Conservation (phyloP, 2,329 filamentous ascomycete genomes). For the Botrytis medusae region DNA sequence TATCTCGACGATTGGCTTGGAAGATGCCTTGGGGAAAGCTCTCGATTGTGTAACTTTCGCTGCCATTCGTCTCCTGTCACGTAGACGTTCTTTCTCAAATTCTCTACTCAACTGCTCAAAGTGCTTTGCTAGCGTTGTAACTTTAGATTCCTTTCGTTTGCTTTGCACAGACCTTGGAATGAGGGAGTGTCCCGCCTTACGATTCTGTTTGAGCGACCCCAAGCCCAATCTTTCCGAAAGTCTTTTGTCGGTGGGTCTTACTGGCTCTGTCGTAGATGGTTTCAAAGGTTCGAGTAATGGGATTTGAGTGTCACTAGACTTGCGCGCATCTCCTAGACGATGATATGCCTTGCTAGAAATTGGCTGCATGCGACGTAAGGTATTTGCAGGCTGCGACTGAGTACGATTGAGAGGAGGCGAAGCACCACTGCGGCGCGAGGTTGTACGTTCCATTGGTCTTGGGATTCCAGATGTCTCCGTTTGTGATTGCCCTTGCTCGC, state of each 20-base stretch:
- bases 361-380: constrained; percentile 35
- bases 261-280: constrained; percentile 33
- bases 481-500: constrained; percentile 21
- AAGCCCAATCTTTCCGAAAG: constrained; percentile 72
- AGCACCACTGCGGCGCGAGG: constrained; percentile 31
- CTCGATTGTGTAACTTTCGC: constrained; percentile 73
- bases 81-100: constrained; percentile 82
- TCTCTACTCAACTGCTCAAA: constrained; percentile 96
- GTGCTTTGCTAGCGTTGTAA: constrained; percentile 89
- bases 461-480: constrained; percentile 39
- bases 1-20: constrained; percentile 94
- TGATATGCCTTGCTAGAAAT: constrained; percentile 28
- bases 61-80: constrained; percentile 78
- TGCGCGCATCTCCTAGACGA: constrained; percentile 31
- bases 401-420: constrained; percentile 40
- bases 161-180: constrained; percentile 81
- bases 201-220: constrained; percentile 59
- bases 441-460: constrained; percentile 36
- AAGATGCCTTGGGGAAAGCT: constrained; percentile 84
- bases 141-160: constrained; percentile 71
- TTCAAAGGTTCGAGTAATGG: constrained; percentile 33
- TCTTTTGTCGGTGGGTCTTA: constrained; percentile 59
- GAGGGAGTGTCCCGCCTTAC: constrained; percentile 64
- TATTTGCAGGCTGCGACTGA: constrained; percentile 40
- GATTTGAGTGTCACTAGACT: constrained; percentile 23